These are phyloP conservation scores for Allantophomopsis cytisporea DNA, from an alignment of 2,329 filamentous ascomycete genomes.

Conservation along the genomic window DNA sequence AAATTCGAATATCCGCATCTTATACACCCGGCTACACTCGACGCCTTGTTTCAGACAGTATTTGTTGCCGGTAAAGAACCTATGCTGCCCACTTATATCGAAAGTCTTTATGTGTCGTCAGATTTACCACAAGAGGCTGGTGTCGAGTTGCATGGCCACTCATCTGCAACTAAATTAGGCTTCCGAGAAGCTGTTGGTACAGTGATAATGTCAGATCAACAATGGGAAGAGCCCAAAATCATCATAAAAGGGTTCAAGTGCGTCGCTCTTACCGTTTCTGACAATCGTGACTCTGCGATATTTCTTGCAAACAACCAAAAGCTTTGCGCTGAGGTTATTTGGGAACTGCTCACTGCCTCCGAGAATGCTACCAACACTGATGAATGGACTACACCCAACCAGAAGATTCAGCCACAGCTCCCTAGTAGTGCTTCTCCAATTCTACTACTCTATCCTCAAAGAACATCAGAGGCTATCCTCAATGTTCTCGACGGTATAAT, in stretches of 20 bases:
- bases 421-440: no score
- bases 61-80: neutral
- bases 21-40: constrained; percentile 43
- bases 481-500: no score
- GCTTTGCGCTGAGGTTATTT: constrained; percentile 33
- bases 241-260: constrained; percentile 30
- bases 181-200: constrained; percentile 25
- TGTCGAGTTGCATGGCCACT: constrained; percentile 25
- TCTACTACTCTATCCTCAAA: no score
- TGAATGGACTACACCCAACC: no score
- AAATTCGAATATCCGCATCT: constrained; percentile 38
- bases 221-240: constrained; percentile 21
- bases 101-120: constrained; percentile 31
- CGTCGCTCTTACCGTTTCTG: constrained; percentile 19
- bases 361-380: no score
- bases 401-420: no score
- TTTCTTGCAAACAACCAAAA: constrained; percentile 35
- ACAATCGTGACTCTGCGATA: constrained; percentile 12
- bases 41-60: constrained; percentile 35
- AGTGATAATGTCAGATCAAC: constrained; percentile 27
- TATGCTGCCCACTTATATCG: constrained; percentile 10
- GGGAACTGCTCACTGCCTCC: constrained; percentile 14
- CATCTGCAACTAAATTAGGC: constrained; percentile 21
- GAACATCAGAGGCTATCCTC: no score
- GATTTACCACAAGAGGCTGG: constrained; percentile 19